A percentile compares a stretch with the other conserved stretches of the same genome.
Evolutionary conservation across 2,329 filamentous ascomycete genomes (phyloP).

Genomic region (Venturia asperata): DNA sequence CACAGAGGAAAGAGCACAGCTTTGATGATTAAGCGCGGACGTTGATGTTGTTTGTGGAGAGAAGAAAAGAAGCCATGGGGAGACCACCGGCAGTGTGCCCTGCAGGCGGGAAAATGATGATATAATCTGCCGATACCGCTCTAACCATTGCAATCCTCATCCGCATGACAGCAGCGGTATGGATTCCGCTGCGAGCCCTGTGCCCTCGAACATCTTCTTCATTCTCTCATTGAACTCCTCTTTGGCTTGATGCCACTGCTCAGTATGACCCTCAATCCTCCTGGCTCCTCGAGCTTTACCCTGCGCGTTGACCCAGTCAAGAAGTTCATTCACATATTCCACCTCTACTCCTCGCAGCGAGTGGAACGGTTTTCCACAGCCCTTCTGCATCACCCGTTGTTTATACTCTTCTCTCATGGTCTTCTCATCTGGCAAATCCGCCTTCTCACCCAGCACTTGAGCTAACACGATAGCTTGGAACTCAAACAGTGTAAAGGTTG

Average conservation of each 20-base stretch:
- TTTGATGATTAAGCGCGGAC: too few relatives aligned
- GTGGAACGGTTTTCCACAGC: slow-evolving; percentile 40
- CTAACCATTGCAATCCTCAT: too few relatives aligned
- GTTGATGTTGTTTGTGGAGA: neutral
- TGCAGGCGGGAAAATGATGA: neutral
- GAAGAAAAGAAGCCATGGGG: neutral
- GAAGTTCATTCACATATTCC: slow-evolving; percentile 36
- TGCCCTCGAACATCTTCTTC: slow-evolving; percentile 26
- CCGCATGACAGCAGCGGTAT: neutral
- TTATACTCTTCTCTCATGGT: slow-evolving; percentile 40
- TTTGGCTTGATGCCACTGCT: slow-evolving; percentile 32
- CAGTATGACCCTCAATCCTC: slow-evolving; percentile 31
- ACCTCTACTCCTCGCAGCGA: slow-evolving; percentile 36
- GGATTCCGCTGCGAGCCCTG: neutral
- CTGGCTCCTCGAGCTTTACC: slow-evolving; percentile 23
- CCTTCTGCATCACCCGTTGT: slow-evolving; percentile 32
- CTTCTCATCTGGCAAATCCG: slow-evolving; percentile 39
- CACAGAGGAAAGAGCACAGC: too few relatives aligned
- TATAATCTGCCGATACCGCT: neutral
- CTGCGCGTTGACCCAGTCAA: slow-evolving; percentile 35
- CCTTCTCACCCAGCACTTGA: slow-evolving; percentile 48
- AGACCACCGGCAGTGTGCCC: too few relatives aligned
- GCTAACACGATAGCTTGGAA: slow-evolving; percentile 59
- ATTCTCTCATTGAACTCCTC: slow-evolving; percentile 29
- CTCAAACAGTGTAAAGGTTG: slow-evolving; percentile 63